A percentile compares a stretch with the other conserved stretches of the same genome.
Conservation (phyloP, 1,284 basidiomycete genomes). For the Ceratorhiza oryzae-sativae region DNA sequence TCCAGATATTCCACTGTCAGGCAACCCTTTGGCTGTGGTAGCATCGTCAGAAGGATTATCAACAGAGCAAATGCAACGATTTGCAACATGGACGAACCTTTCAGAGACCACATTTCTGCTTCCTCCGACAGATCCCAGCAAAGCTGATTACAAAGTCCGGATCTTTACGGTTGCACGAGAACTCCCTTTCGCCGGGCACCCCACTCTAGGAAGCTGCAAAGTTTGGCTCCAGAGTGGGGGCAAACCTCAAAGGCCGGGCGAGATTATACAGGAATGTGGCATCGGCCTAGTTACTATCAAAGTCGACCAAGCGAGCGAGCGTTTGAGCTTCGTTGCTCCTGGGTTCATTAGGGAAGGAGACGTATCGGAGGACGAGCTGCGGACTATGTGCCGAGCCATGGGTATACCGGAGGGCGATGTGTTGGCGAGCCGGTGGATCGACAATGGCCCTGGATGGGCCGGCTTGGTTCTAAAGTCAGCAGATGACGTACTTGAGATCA, state of each 20-base stretch:
- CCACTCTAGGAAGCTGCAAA: conserved; percentile 16
- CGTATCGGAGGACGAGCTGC: background rate
- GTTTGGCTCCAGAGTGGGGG: conserved; percentile 12
- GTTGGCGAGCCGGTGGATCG: conserved; percentile 19
- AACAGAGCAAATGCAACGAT: conserved; percentile 13
- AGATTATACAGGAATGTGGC: conserved; percentile 25
- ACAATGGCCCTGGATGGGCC: conserved; percentile 28
- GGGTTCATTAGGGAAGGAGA: conserved; percentile 24
- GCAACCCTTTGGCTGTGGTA: conserved; percentile 23
- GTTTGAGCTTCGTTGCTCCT: conserved; percentile 15
- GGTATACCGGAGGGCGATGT: background rate
- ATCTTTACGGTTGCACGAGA: conserved; percentile 23
- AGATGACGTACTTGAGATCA: conserved; percentile 5
- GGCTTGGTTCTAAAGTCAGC: conserved; percentile 26
- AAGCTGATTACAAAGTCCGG: conserved; percentile 28
- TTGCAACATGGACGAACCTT: conserved; percentile 26
- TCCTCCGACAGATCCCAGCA: conserved; percentile 12
- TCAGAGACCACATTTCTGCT: conserved; percentile 23
- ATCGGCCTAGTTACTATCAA: conserved; percentile 28
- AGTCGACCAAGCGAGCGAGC: background rate
- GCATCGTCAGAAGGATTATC: background rate
- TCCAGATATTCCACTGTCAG: background rate
- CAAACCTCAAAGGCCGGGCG: background rate
- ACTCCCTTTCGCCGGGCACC: conserved; percentile 31
- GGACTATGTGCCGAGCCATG: conserved; percentile 4